These are phyloP conservation scores for Aspergillus sp. DNA, from an alignment of 2,329 filamentous ascomycete species.

Conservation along the genomic window DNA sequence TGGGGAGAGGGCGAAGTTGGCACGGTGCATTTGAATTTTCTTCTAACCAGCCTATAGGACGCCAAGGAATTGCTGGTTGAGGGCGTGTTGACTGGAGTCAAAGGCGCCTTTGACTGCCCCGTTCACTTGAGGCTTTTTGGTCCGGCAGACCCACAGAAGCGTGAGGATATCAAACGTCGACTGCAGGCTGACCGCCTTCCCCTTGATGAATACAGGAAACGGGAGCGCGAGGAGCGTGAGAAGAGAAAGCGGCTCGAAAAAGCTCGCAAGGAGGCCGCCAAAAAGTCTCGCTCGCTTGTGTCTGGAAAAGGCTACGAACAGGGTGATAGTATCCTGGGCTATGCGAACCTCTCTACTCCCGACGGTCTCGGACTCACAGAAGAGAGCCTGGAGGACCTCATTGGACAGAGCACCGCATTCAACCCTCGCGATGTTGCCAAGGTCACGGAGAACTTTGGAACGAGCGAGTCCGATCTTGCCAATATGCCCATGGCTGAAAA, in stretches of 20 bases:
- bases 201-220: slow-evolving; percentile 50
- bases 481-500: slow-evolving; percentile 71
- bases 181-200: slow-evolving; percentile 68
- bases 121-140: slow-evolving; percentile 69
- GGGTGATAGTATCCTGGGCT: slow-evolving; percentile 28
- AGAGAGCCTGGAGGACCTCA: slow-evolving; percentile 61
- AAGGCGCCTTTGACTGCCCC: slow-evolving; percentile 69
- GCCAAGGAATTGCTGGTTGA: slow-evolving; percentile 63
- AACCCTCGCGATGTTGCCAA: slow-evolving; percentile 64
- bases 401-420: slow-evolving; percentile 65
- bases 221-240: slow-evolving; percentile 50
- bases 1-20: too few species aligned
- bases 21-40: neutral
- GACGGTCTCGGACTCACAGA: slow-evolving; percentile 24
- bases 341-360: slow-evolving; percentile 34
- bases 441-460: slow-evolving; percentile 68
- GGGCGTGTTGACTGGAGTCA: slow-evolving; percentile 65
- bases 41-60: slow-evolving; percentile 44
- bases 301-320: slow-evolving; percentile 25
- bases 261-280: slow-evolving; percentile 41
- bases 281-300: slow-evolving; percentile 26
- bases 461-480: slow-evolving; percentile 67
- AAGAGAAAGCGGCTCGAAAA: slow-evolving; percentile 53
- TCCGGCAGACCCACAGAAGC: slow-evolving; percentile 54
- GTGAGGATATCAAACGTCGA: slow-evolving; percentile 56